Base-by-base conservation (phyloP, 2,329 filamentous ascomycete species). In the Monascus ruber region DNA sequence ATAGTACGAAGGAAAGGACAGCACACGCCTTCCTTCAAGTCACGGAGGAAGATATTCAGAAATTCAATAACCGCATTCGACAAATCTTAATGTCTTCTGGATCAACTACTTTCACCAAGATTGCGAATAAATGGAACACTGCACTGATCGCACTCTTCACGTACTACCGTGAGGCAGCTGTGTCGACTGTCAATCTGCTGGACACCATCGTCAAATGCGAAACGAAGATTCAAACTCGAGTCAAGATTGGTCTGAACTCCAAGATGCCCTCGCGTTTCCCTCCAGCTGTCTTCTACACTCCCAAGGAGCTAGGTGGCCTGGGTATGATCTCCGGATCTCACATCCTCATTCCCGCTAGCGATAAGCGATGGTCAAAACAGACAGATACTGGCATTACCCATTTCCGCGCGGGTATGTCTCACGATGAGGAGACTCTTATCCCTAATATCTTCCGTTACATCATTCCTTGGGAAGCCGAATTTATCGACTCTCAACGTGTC, bases 121-220 rank as follows among this genome's bases (percentile, higher is more conserved):
- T 98, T 56, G 91, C 93, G 35, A 98, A 98, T 68, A 98, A 98
- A 68, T 98, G 93, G 91, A 98, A 98, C 65, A 98, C 91, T 0
- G 91, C 86, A 1, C 66, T 98, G 49, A 98, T 98, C 54, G 88
- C 91, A 1, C 75, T 98, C 25, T 98, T 98, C 67, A 96, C 91
- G 0, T 98, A 98, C 65, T 98, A 98, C 59, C 85, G 91, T 60
- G 91, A 98, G 60, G 91, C 91, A 35, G 91, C 91, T 10, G 89
- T 96, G 1, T 94, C 89, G 1, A 98, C 93, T 0, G 85, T 96
- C 44, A 84, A 86, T 45, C 72, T 98, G 4, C 74, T 98, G 3
- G 91, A 98, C 58, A 95, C 89, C 0, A 98, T 98, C 51, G 91
- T 98, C 60, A 98, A 98, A 67, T 98, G 91, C 52, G 91, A 98